Conservation (phyloP, 1,139 yeast genomes). For the Taiozyma sp. region DNA sequence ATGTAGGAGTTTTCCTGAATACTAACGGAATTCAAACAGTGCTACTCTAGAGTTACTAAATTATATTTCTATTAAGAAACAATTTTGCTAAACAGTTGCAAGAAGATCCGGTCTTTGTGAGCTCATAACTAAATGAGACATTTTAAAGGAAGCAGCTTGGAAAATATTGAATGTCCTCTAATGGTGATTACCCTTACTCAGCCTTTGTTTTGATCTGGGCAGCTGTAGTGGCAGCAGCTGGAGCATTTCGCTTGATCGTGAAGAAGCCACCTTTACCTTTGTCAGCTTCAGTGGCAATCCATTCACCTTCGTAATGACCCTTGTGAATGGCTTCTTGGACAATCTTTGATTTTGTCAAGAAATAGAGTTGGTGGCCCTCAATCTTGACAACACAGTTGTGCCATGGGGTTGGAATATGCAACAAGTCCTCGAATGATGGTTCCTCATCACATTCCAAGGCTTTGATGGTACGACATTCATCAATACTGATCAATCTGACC, state of each 20-base stretch:
- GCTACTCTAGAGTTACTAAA: neutral
- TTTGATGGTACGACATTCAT: conserved; percentile 37
- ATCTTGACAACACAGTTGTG: conserved; percentile 51
- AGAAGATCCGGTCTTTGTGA: neutral
- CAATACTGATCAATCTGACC: conserved; percentile 41
- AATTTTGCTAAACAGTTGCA: neutral
- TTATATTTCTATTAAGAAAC: neutral
- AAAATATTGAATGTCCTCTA: neutral
- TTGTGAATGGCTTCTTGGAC: conserved; percentile 30
- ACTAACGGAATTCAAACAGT: neutral
- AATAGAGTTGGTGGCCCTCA: conserved; percentile 26
- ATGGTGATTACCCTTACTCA: no score
- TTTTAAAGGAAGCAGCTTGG: neutral
- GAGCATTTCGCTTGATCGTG: neutral
- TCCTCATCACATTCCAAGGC: conserved; percentile 34
- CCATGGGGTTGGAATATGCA: conserved; percentile 68
- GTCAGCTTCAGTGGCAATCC: conserved; percentile 26
- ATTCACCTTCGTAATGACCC: conserved; percentile 28
- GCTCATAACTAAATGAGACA: neutral
- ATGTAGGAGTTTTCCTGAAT: neutral
- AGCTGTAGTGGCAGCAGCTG: neutral
- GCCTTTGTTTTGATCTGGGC: neutral
- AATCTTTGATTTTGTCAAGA: conserved; percentile 30
- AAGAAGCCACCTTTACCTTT: conserved; percentile 31
- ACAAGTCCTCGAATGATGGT: conserved; percentile 39